Evolutionary conservation across 768 basidiomycete genomes (phyloP).

Genomic region (Panellus pusillus): DNA sequence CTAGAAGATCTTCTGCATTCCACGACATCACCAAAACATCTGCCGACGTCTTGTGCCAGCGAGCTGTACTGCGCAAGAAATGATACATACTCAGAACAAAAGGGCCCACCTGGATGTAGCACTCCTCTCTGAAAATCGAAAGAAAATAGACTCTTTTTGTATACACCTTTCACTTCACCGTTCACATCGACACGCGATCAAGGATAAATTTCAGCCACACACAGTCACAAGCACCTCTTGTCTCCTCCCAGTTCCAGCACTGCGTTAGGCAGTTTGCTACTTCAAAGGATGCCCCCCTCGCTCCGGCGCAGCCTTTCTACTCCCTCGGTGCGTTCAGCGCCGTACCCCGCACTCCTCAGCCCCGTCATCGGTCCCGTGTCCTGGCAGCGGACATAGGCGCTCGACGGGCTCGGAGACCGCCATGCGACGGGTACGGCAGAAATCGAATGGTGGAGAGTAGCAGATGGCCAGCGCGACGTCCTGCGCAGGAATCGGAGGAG

Average conservation of each 20-base stretch:
- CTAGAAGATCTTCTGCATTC: conserved; percentile 2
- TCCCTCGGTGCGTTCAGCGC: conserved; percentile 66
- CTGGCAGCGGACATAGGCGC: conserved; percentile 53
- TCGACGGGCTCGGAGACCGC: conserved; percentile 67
- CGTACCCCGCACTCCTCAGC: conserved; percentile 54
- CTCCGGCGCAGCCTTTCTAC: conserved; percentile 77
- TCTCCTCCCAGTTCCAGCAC: conserved; percentile 40
- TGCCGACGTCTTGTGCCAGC: conserved; percentile 1
- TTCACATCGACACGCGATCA: conserved; percentile 3
- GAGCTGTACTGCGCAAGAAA: too few relatives aligned
- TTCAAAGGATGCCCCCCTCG: conserved; percentile 49
- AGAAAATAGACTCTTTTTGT: too few relatives aligned
- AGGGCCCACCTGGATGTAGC: background rate
- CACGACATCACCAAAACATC: conserved; percentile 5
- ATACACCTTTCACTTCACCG: too few relatives aligned
- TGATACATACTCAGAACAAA: conserved; percentile 23
- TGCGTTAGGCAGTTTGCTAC: conserved; percentile 52
- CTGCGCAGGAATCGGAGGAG: conserved; percentile 14
- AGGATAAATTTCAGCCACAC: conserved; percentile 32
- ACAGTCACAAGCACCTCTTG: conserved; percentile 17
- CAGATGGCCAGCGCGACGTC: conserved; percentile 63
- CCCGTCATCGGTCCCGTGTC: conserved; percentile 26
- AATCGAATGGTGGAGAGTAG: conserved; percentile 86
- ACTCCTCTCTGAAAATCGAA: too few relatives aligned
- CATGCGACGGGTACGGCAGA: conserved; percentile 72